These are phyloP conservation scores for Pneumocystis wakefieldiae DNA, from an alignment of 1,139 yeast species.

Conservation along the genomic window DNA sequence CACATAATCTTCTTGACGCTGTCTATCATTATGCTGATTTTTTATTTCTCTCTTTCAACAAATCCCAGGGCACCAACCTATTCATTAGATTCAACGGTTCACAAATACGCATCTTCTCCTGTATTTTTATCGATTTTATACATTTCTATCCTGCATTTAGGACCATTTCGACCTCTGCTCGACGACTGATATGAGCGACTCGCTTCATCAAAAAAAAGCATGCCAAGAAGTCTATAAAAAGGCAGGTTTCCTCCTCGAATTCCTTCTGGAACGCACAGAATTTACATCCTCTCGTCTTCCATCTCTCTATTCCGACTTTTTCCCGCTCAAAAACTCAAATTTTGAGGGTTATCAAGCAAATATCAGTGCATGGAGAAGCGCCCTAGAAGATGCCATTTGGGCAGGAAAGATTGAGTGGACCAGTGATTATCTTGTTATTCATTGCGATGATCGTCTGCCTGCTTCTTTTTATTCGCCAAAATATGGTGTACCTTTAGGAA, in stretches of 20 bases:
- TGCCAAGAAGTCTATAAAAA: background rate
- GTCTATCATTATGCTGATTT: background rate
- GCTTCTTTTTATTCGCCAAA: background rate
- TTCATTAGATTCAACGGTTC: too few species aligned
- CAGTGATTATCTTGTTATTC: background rate
- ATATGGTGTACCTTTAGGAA: background rate
- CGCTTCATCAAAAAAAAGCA: background rate
- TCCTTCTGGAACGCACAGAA: background rate
- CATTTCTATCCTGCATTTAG: too few species aligned
- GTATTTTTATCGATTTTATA: too few species aligned
- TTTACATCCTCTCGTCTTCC: conserved; percentile 2
- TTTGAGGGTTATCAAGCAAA: conserved; percentile 5
- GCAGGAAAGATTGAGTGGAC: background rate
- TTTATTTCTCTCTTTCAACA: too few species aligned
- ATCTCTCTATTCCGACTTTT: conserved; percentile 4
- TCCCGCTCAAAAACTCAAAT: background rate
- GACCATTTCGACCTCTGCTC: too few species aligned
- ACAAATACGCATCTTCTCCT: too few species aligned
- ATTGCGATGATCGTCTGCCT: background rate
- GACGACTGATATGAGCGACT: conserved; percentile 2
- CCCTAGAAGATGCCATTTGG: conserved; percentile 22
- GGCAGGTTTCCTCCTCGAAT: background rate
- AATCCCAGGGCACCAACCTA: too few species aligned
- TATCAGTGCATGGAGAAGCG: conserved; percentile 1
- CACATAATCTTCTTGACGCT: background rate